These are phyloP conservation scores for Fusarium tjaetaba DNA, from an alignment of 2,329 filamentous ascomycete species.

Conservation along the genomic window DNA sequence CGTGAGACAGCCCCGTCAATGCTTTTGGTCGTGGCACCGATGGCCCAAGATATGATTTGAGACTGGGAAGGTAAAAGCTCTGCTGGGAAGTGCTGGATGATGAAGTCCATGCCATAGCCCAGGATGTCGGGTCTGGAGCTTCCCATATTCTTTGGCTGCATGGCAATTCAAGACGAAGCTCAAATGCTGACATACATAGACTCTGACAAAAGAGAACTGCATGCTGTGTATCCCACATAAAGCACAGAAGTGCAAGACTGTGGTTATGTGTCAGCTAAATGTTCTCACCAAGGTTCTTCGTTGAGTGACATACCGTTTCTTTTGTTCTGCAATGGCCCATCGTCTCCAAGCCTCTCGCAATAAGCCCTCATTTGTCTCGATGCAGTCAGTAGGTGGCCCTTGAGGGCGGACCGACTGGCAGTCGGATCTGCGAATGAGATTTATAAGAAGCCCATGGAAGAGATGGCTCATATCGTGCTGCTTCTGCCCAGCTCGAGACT, in stretches of 20 bases:
- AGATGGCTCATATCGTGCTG: conserved; percentile 72
- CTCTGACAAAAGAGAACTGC: conserved; percentile 73
- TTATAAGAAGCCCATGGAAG: conserved; percentile 53
- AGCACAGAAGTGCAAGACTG: conserved; percentile 64
- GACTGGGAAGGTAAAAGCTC: not conserved
- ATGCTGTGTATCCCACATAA: conserved; percentile 74
- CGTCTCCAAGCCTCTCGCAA: not conserved
- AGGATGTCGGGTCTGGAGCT: conserved; percentile 61
- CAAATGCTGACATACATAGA: conserved; percentile 73
- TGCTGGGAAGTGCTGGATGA: not conserved
- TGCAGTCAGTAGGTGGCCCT: not conserved
- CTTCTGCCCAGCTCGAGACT: conserved; percentile 69
- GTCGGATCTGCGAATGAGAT: conserved; percentile 51
- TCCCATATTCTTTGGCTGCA: conserved; percentile 67
- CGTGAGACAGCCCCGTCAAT: conserved; percentile 56
- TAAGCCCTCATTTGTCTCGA: not conserved
- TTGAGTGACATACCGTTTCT: not conserved
- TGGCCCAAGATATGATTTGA: not conserved
- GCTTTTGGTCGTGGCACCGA: not conserved
- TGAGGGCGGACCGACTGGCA: conserved; percentile 34
- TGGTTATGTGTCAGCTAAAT: not conserved
- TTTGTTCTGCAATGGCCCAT: conserved; percentile 5
- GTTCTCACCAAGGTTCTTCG: rapidly evolving
- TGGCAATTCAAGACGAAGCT: conserved; percentile 66
- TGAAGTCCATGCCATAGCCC: conserved; percentile 50